A percentile compares a stretch with the other conserved stretches of the same genome.
Evolutionary conservation across 257 asterid genomes (phyloP).

Genomic region (Nicotiana otophora): DNA sequence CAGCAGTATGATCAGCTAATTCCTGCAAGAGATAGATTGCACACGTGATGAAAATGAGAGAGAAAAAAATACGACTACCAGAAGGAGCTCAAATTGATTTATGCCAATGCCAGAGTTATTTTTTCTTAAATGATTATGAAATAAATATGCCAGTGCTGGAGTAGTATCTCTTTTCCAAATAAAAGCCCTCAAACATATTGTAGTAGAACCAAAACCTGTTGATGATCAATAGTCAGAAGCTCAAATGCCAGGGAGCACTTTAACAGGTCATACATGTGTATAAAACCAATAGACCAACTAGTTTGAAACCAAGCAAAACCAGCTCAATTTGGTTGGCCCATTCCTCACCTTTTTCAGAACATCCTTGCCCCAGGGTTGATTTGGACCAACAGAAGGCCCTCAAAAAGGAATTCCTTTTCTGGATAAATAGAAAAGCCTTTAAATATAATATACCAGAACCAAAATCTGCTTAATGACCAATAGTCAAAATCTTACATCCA

Average conservation of each 20-base stretch:
- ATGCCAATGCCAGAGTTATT: background rate
- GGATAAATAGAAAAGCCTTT: background rate
- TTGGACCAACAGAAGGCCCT: background rate
- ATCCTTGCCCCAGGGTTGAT: background rate
- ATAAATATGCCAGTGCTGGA: background rate
- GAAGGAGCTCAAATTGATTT: background rate
- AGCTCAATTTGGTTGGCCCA: background rate
- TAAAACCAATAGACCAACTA: background rate
- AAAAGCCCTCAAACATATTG: background rate
- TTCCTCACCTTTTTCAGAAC: background rate
- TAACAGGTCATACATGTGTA: background rate
- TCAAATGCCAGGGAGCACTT: background rate
- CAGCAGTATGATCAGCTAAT: slow-evolving; percentile 59
- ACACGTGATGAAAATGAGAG: background rate
- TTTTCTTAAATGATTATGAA: background rate
- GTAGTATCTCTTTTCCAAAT: background rate
- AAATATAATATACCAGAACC: background rate
- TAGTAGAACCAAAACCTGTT: background rate
- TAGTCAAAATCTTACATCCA: background rate
- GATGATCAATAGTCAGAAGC: background rate
- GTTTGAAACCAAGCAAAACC: background rate
- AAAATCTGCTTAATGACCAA: slow-evolving; percentile 13
- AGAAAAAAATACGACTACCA: background rate
- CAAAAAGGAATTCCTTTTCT: background rate
- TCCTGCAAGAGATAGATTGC: slow-evolving; percentile 40